phyloP scores from a whole-genome alignment of 495 filamentous ascomycete species.

The Aspergillus indologenus region DNA sequence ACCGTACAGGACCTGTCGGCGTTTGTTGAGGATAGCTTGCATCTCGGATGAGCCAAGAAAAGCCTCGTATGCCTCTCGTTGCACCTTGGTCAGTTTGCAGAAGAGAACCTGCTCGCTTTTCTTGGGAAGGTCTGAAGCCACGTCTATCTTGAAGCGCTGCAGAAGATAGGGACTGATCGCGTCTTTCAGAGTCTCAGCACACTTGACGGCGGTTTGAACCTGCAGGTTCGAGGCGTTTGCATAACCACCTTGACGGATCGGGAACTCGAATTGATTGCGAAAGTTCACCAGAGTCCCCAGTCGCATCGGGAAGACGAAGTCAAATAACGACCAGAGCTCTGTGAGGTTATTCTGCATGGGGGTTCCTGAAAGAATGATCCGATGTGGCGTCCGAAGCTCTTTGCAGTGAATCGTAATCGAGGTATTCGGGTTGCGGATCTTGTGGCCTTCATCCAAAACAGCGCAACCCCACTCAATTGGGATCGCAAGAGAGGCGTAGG shows the following conservation, averaged over 20 bases:
- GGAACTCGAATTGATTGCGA: conserved; percentile 83
- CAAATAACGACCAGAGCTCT: conserved; percentile 96
- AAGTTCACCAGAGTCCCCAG: conserved; percentile 89
- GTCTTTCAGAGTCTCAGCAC: conserved; percentile 85
- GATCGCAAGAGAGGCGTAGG: conserved; percentile 74
- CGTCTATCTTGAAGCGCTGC: conserved; percentile 91
- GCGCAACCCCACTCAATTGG: conserved; percentile 87
- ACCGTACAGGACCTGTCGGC: conserved; percentile 76
- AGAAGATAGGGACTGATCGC: conserved; percentile 88
- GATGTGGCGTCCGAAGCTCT: conserved; percentile 79
- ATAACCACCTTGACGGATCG: conserved; percentile 87
- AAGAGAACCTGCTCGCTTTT: conserved; percentile 96
- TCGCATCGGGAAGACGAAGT: conserved; percentile 95
- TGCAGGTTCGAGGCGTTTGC: conserved; percentile 90
- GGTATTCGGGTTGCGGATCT: conserved; percentile 93
- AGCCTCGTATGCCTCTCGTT: conserved; percentile 69
- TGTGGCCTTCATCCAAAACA: conserved; percentile 94
- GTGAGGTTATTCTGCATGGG: conserved; percentile 96
- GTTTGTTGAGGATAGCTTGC: conserved; percentile 67
- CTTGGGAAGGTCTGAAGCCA: conserved; percentile 86
- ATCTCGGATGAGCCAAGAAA: conserved; percentile 86
- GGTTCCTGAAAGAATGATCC: conserved; percentile 90
- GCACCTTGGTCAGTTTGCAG: conserved; percentile 78
- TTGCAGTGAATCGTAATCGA: conserved; percentile 91
- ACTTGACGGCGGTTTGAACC: conserved; percentile 85